phyloP scores from a whole-genome alignment of 2,329 filamentous ascomycete genomes.

The Botrytis deweyae region DNA sequence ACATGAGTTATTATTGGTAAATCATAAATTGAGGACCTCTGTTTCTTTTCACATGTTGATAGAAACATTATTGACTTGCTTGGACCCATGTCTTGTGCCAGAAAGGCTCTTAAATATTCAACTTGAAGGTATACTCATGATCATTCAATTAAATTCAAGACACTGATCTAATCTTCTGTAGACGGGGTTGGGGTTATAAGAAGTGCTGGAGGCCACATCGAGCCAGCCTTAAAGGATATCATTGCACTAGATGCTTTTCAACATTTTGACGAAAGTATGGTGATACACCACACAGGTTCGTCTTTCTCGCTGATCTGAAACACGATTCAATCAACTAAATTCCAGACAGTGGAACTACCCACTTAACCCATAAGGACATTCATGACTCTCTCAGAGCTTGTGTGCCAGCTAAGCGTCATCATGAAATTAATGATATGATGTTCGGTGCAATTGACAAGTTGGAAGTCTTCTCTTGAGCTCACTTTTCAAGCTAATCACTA shows the following conservation, averaged over 20 bases:
- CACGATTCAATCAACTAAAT: not conserved
- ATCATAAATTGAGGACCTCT: not conserved
- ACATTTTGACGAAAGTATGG: constrained; percentile 31
- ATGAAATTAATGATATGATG: constrained; percentile 30
- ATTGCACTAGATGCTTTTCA: constrained; percentile 32
- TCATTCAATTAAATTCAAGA: not conserved
- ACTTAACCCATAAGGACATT: constrained; percentile 30
- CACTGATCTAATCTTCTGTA: not conserved
- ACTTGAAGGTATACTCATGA: constrained; percentile 8
- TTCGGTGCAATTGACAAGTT: constrained; percentile 37
- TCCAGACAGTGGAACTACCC: constrained; percentile 32
- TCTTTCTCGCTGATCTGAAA: not conserved
- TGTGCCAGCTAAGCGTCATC: constrained; percentile 23
- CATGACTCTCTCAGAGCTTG: constrained; percentile 28
- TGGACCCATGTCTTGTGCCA: constrained; percentile 21
- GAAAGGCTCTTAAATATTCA: constrained; percentile 25
- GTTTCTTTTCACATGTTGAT: not conserved
- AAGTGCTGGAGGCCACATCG: constrained; percentile 33
- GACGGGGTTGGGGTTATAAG: constrained; percentile 30
- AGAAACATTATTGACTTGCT: constrained; percentile 20
- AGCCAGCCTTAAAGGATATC: constrained; percentile 30
- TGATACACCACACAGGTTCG: constrained; percentile 38
- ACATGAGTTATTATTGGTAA: constrained; percentile 19
- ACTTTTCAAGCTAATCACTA: not conserved
- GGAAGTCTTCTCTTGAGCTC: not conserved